These are phyloP conservation scores for Sutorius australiensis DNA, from an alignment of 768 basidiomycete genomes.

Conservation along the genomic window DNA sequence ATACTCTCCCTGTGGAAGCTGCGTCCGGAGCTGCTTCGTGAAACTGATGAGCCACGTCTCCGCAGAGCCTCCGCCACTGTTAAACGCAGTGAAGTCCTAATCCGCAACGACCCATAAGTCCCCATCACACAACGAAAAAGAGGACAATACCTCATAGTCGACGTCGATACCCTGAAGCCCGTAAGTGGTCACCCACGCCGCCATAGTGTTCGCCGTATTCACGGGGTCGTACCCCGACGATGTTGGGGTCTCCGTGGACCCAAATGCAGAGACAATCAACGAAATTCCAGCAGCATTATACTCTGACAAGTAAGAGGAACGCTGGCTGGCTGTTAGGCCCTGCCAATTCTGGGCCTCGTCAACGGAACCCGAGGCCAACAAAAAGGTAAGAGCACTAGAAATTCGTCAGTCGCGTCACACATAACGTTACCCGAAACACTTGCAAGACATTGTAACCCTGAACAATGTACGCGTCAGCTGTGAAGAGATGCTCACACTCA, in stretches of 20 bases:
- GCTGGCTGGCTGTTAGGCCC: not conserved
- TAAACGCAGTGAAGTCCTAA: not conserved
- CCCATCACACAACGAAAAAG: too few relatives aligned
- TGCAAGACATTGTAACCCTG: slow-evolving; percentile 36
- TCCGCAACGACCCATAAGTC: not conserved
- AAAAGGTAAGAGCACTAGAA: not conserved
- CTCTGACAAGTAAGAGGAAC: not conserved
- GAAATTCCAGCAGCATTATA: not conserved
- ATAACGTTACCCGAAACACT: not conserved
- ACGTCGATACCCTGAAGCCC: not conserved
- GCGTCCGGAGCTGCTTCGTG: slow-evolving; percentile 16
- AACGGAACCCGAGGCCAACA: not conserved
- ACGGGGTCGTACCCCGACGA: not conserved
- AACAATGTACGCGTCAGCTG: not conserved
- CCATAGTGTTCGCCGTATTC: too few relatives aligned
- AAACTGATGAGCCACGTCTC: not conserved
- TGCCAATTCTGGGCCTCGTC: not conserved
- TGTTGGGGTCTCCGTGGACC: too few relatives aligned
- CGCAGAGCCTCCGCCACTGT: not conserved
- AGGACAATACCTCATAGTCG: not conserved
- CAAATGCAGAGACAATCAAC: not conserved
- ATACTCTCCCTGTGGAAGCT: slow-evolving; percentile 18
- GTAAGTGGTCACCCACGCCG: not conserved
- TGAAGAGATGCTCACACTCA: not conserved
- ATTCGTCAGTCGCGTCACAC: not conserved